phyloP scores from a whole-genome alignment of 1,139 yeast genomes.

The Suhomyces coccinellae region DNA sequence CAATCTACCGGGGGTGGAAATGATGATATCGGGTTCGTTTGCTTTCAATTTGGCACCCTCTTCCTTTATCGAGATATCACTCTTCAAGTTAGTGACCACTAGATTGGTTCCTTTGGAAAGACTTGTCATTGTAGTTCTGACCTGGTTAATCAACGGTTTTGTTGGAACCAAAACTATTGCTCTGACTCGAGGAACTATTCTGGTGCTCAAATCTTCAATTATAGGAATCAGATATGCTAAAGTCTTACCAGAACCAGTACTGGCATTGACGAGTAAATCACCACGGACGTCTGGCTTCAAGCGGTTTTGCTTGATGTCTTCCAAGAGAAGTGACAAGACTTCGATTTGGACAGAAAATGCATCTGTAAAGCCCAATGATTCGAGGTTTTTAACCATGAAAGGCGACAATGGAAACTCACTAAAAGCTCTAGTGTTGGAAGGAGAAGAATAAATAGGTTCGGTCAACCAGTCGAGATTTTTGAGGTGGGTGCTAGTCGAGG shows the following conservation, averaged over 20 bases:
- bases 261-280: constrained; percentile 85
- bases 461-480: constrained; percentile 65
- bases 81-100: constrained; percentile 56
- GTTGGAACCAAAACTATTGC: constrained; percentile 89
- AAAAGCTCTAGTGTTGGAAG: constrained; percentile 45
- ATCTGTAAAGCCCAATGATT: constrained; percentile 40
- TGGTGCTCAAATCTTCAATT: constrained; percentile 59
- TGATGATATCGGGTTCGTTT: constrained; percentile 70
- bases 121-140: constrained; percentile 58
- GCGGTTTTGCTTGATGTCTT: constrained; percentile 45
- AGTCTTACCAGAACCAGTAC: constrained; percentile 97
- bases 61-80: constrained; percentile 60
- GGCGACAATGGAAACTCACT: constrained; percentile 41
- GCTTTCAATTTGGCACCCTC: constrained; percentile 54
- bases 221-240: constrained; percentile 86
- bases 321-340: constrained; percentile 58
- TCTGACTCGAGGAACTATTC: constrained; percentile 72
- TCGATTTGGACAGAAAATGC: constrained; percentile 83
- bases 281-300: constrained; percentile 64
- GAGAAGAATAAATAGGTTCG: constrained; percentile 56
- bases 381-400: constrained; percentile 48
- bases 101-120: constrained; percentile 70
- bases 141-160: constrained; percentile 82
- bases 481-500: constrained; percentile 39
- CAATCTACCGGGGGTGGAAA: constrained; percentile 90